phyloP scores from a whole-genome alignment of 73 alveolate species.

The Paraurostyla sp. region DNA sequence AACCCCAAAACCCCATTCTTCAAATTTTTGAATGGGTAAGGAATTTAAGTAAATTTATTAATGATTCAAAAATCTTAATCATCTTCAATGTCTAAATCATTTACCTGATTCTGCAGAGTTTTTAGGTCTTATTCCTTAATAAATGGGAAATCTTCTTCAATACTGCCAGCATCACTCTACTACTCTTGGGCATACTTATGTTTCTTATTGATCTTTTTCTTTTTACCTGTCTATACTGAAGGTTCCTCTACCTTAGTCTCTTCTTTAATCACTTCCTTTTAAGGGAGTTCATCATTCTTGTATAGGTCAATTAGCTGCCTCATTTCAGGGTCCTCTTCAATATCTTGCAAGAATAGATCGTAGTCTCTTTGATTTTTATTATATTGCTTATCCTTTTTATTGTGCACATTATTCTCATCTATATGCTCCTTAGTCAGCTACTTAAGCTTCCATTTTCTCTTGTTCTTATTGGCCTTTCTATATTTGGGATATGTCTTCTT shows the following conservation, averaged over 20 bases:
- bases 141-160: constrained; percentile 22
- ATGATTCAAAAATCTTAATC: too few species aligned
- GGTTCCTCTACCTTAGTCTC: background rate
- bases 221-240: background rate
- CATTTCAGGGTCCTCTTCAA: constrained; percentile 93
- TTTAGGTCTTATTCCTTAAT: background rate
- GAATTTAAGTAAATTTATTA: too few species aligned
- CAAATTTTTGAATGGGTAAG: too few species aligned
- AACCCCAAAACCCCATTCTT: too few species aligned
- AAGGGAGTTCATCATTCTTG: constrained; percentile 30
- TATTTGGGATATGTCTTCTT: constrained; percentile 84
- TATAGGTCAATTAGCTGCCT: constrained; percentile 86
- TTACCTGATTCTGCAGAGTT: background rate
- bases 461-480: constrained; percentile 59
- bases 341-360: constrained; percentile 92
- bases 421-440: constrained; percentile 81
- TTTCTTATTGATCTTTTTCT: background rate
- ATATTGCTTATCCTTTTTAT: constrained; percentile 57
- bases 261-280: background rate
- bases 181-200: background rate
- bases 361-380: constrained; percentile 72
- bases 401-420: constrained; percentile 62
- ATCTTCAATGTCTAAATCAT: background rate
- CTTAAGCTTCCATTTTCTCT: constrained; percentile 85
- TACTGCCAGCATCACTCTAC: background rate